Percentiles rank a stretch among this genome's conserved stretches.
These are phyloP conservation scores for Scleroderma bovista DNA, from an alignment of 768 basidiomycete species.

Conservation along the genomic window DNA sequence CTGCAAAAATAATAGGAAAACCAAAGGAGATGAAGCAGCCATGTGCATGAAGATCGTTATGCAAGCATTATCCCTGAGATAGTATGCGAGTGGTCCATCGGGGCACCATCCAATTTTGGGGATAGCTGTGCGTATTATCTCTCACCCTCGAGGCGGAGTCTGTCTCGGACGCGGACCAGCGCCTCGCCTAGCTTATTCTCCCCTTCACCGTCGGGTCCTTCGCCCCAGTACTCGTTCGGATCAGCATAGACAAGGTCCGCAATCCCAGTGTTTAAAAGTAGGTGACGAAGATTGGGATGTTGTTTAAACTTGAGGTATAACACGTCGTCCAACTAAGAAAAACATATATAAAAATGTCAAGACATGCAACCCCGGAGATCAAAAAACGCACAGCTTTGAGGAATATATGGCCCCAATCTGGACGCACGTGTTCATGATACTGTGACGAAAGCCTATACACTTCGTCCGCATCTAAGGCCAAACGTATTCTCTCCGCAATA, in stretches of 20 bases:
- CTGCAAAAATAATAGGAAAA: constrained; percentile 1
- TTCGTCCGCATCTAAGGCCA: constrained; percentile 32
- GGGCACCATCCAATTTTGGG: too few species aligned
- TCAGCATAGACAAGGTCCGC: constrained; percentile 51
- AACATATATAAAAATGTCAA: neutral
- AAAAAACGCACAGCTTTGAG: constrained; percentile 40
- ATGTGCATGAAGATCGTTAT: neutral
- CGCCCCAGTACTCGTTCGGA: constrained; percentile 64
- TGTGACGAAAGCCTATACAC: constrained; percentile 32
- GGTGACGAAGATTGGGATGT: constrained; percentile 49
- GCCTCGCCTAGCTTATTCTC: constrained; percentile 60
- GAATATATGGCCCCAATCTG: constrained; percentile 54
- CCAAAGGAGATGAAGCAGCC: constrained; percentile 1
- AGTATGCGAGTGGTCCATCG: neutral
- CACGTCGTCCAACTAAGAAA: constrained; percentile 59
- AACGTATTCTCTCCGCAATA: constrained; percentile 53
- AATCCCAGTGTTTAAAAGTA: constrained; percentile 51
- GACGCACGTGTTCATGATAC: constrained; percentile 33
- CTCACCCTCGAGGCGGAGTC: constrained; percentile 31
- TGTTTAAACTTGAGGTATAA: constrained; percentile 66
- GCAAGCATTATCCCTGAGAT: neutral
- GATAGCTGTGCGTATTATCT: constrained; percentile 1
- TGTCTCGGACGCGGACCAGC: constrained; percentile 50
- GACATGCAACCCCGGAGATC: neutral
- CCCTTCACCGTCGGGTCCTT: constrained; percentile 44